phyloP scores from a whole-genome alignment of 805 yeast species.

The Saitoella complicata region DNA sequence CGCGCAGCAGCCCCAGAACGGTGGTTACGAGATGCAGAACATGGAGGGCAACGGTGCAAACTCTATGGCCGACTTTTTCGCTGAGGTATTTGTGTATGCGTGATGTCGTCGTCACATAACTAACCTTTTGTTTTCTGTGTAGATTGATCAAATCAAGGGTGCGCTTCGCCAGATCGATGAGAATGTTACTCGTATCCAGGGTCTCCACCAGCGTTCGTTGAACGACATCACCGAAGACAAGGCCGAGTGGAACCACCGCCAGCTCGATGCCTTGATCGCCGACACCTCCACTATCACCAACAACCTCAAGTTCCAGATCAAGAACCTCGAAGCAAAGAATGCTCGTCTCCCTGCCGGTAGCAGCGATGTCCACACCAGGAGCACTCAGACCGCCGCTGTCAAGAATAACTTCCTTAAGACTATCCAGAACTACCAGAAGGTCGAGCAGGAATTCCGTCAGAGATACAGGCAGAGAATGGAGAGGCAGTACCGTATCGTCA shows the following conservation, averaged over 20 bases:
- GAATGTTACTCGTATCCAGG: slow-evolving; percentile 51
- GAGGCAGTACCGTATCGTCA: slow-evolving; percentile 80
- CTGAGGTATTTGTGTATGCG: too few species aligned
- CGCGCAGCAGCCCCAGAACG: too few species aligned
- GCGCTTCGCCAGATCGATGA: slow-evolving; percentile 55
- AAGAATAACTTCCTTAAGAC: slow-evolving; percentile 71
- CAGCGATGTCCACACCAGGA: slow-evolving; percentile 49
- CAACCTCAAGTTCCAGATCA: slow-evolving; percentile 58
- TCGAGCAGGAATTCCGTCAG: slow-evolving; percentile 75
- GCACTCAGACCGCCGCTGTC: slow-evolving; percentile 77
- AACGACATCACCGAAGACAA: slow-evolving; percentile 52
- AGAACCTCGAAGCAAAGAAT: slow-evolving; percentile 45
- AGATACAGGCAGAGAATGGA: slow-evolving; percentile 76
- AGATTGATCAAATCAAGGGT: slow-evolving; percentile 50
- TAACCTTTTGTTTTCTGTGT: slow-evolving; percentile 37
- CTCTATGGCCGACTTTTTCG: too few species aligned
- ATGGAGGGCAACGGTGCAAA: too few species aligned
- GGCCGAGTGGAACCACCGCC: slow-evolving; percentile 50
- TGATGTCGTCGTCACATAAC: too few species aligned
- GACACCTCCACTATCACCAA: slow-evolving; percentile 69
- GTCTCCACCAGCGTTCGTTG: slow-evolving; percentile 51
- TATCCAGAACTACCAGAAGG: slow-evolving; percentile 72
- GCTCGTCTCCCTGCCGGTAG: slow-evolving; percentile 10
- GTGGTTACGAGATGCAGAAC: too few species aligned
- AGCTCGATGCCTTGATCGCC: slow-evolving; percentile 57